Conservation (phyloP, 2,329 filamentous ascomycete species). For the Catunica adiposa region DNA sequence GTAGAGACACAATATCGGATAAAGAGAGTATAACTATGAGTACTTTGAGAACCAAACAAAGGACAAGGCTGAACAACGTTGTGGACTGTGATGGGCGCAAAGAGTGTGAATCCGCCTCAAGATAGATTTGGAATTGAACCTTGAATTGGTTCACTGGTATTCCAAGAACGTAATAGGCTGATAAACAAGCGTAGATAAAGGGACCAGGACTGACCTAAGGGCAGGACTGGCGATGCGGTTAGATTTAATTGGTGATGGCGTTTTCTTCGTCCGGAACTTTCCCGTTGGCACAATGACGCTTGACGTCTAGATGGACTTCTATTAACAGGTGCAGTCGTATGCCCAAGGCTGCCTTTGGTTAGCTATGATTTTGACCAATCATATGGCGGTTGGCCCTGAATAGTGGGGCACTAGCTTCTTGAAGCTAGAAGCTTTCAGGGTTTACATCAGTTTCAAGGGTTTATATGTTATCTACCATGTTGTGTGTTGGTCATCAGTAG, state of each 20-base stretch:
- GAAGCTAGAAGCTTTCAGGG: neutral
- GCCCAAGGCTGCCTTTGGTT: conserved; percentile 19
- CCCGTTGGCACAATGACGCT: neutral
- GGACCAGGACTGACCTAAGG: too few relatives aligned
- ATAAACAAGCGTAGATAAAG: too few relatives aligned
- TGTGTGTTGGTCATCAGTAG: too few relatives aligned
- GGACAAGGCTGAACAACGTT: neutral
- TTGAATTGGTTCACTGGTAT: too few relatives aligned
- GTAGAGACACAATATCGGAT: too few relatives aligned
- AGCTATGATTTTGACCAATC: conserved; percentile 12
- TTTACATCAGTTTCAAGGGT: neutral
- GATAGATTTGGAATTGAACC: too few relatives aligned
- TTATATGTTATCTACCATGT: too few relatives aligned
- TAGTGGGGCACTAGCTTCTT: conserved; percentile 5
- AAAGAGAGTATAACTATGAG: too few relatives aligned
- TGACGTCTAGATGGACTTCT: conserved; percentile 6
- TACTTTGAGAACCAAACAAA: neutral
- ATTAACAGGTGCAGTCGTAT: conserved; percentile 16
- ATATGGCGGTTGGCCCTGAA: neutral
- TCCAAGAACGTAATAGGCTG: too few relatives aligned
- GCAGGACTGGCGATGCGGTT: too few relatives aligned
- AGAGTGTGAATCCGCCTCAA: neutral
- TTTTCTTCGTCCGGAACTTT: too few relatives aligned
- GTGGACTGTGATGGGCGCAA: neutral
- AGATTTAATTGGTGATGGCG: too few relatives aligned